These are phyloP conservation scores for Phytophthora sojae DNA, from an alignment of 352 stramenopile species.

Conservation along the genomic window DNA sequence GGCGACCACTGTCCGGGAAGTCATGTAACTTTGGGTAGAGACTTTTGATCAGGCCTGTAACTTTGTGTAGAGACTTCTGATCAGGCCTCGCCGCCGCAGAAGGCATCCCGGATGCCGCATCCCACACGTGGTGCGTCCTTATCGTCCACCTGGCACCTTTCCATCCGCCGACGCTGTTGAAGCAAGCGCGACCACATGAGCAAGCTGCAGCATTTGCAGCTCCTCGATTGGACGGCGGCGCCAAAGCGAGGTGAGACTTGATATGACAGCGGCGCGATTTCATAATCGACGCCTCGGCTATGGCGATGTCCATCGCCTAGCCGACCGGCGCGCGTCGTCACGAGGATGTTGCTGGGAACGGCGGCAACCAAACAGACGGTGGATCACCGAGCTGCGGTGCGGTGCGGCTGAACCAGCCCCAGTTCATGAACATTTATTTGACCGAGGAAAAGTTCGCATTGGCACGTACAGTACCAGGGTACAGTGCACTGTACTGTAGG, in stretches of 20 bases:
- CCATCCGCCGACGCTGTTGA: conserved; percentile 12
- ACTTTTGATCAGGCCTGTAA: too few relatives aligned
- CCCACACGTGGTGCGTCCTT: conserved; percentile 15
- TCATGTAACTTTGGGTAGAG: conserved; percentile 7
- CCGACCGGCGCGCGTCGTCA: conserved; percentile 15
- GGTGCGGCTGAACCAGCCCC: neutral
- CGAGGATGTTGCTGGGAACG: conserved; percentile 29
- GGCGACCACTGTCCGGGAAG: conserved; percentile 14
- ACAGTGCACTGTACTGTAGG: neutral
- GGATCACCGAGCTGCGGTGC: conserved; percentile 23
- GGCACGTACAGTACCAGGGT: too few relatives aligned
- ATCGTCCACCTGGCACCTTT: conserved; percentile 29
- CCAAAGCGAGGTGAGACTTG: neutral
- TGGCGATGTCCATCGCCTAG: neutral
- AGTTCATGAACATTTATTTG: neutral
- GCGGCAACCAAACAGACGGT: conserved; percentile 1
- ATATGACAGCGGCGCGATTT: neutral
- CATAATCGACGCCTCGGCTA: conserved; percentile 18
- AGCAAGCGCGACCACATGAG: conserved; percentile 7
- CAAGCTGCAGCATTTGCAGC: conserved; percentile 16
- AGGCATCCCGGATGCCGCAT: too few relatives aligned
- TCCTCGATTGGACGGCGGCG: conserved; percentile 25
- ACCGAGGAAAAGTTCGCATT: neutral
- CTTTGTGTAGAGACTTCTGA: too few relatives aligned
- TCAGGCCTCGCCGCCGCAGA: conserved; percentile 4